phyloP scores from a whole-genome alignment of 2,329 filamentous ascomycete genomes.

The Fusarium duplospermum region DNA sequence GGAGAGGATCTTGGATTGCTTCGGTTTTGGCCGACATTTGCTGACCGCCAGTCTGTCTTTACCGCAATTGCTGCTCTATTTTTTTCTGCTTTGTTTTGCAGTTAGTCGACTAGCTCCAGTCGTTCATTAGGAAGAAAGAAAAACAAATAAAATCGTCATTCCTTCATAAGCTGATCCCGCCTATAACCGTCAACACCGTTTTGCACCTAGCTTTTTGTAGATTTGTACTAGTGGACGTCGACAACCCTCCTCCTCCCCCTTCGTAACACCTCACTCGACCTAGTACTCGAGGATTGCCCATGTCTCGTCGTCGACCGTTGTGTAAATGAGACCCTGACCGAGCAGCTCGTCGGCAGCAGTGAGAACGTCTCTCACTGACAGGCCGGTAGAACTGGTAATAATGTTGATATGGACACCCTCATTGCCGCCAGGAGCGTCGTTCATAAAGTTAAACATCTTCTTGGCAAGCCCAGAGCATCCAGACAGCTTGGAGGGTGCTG shows the following conservation, averaged over 20 bases:
- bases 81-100: constrained; percentile 4
- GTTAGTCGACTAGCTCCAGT: constrained; percentile 39
- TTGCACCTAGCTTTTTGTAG: constrained; percentile 38
- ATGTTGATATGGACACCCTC: constrained; percentile 87
- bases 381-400: constrained; percentile 73
- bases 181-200: constrained; percentile 41
- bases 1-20: constrained; percentile 10
- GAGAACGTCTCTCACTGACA: constrained; percentile 77
- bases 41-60: constrained; percentile 38
- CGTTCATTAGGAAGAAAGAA: constrained; percentile 41
- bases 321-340: constrained; percentile 80
- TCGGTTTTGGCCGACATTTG: neutral
- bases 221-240: constrained; percentile 16
- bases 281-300: constrained; percentile 85
- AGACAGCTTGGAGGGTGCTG: constrained; percentile 53
- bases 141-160: constrained; percentile 40
- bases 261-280: neutral
- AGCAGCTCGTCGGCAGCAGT: constrained; percentile 86
- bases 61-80: constrained; percentile 26
- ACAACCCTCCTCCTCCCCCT: neutral
- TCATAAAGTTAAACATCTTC: constrained; percentile 78
- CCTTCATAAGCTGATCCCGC: constrained; percentile 40
- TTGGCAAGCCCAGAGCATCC: constrained; percentile 68
- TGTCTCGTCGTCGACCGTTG: constrained; percentile 92
- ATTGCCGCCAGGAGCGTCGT: constrained; percentile 74